phyloP scores from a whole-genome alignment of 257 asterid genomes.

The Solanum peruvianum region DNA sequence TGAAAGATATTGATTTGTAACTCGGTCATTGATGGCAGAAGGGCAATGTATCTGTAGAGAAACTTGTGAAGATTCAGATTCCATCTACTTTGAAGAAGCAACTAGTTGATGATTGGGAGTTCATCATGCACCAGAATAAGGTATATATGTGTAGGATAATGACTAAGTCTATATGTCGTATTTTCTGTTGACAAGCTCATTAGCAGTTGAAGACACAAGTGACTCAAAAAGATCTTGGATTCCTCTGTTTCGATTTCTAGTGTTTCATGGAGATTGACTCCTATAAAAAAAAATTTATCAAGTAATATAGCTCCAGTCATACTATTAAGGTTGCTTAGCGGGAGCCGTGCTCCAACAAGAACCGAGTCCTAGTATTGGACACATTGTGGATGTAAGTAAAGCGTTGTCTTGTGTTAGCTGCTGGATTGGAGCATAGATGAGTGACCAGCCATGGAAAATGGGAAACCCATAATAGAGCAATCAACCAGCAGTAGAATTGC shows the following conservation, averaged over 20 bases:
- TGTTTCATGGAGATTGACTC: neutral
- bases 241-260: neutral
- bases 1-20: neutral
- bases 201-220: neutral
- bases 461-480: neutral
- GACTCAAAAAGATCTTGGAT: neutral
- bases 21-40: slow-evolving; percentile 15
- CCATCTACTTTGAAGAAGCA: slow-evolving; percentile 70
- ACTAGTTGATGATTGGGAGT: slow-evolving; percentile 80
- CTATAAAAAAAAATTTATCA: neutral
- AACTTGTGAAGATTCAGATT: slow-evolving; percentile 54
- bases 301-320: neutral
- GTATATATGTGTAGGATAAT: slow-evolving; percentile 12
- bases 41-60: slow-evolving; percentile 44
- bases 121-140: slow-evolving; percentile 75
- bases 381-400: neutral
- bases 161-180: neutral
- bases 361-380: neutral
- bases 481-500: neutral
- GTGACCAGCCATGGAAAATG: neutral
- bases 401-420: neutral
- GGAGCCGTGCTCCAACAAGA: neutral
- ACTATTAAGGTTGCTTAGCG: neutral
- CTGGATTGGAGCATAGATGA: neutral
- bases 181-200: neutral